Evolutionary conservation across 305 asterid species (phyloP).

Genomic region (Salvia sclarea): DNA sequence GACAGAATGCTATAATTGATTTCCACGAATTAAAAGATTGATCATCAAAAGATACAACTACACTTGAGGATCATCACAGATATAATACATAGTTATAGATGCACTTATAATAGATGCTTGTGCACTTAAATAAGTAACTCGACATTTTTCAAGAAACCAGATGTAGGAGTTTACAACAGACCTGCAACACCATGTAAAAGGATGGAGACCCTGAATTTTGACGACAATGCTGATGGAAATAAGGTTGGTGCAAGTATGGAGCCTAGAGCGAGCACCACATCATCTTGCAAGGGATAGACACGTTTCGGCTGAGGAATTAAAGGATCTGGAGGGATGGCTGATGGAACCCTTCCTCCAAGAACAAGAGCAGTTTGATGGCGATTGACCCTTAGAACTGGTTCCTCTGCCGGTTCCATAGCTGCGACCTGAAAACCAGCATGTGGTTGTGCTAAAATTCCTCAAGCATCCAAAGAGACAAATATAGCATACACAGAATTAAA

Average conservation of each 20-base stretch:
- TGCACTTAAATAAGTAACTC: constrained; percentile 8
- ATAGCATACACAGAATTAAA: constrained; percentile 16
- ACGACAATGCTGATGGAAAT: constrained; percentile 78
- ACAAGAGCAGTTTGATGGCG: constrained; percentile 85
- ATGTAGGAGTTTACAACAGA: constrained; percentile 39
- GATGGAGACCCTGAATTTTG: constrained; percentile 82
- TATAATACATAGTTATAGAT: neutral
- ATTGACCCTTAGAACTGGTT: constrained; percentile 68
- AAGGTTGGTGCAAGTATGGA: constrained; percentile 81
- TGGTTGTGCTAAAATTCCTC: constrained; percentile 24
- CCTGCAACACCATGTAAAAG: constrained; percentile 82
- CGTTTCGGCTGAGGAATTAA: constrained; percentile 48
- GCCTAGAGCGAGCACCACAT: constrained; percentile 61
- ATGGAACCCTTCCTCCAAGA: constrained; percentile 81
- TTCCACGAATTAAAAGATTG: constrained; percentile 13
- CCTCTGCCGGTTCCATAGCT: constrained; percentile 86
- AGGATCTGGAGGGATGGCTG: constrained; percentile 76
- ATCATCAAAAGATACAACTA: constrained; percentile 3
- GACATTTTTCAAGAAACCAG: neutral
- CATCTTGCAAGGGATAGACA: constrained; percentile 62
- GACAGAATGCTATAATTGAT: neutral
- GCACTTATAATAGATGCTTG: constrained; percentile 6
- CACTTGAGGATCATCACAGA: neutral
- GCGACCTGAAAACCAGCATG: constrained; percentile 60
- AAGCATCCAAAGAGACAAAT: constrained; percentile 19